These are phyloP conservation scores for Nadsonia starkeyi-henricii DNA, from an alignment of 1,139 yeast genomes.

Conservation along the genomic window DNA sequence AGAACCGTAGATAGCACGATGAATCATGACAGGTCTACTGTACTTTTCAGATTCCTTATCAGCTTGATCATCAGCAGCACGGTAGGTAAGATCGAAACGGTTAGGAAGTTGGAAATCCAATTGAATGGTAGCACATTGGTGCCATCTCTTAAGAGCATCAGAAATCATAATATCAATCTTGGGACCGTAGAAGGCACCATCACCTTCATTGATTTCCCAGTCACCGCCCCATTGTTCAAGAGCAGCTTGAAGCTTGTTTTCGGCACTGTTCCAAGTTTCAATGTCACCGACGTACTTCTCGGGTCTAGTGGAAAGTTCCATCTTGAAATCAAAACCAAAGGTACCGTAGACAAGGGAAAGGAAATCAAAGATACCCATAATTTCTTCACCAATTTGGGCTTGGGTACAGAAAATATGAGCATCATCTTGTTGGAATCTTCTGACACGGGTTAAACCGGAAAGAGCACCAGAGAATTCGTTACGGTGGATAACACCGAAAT, in stretches of 20 bases:
- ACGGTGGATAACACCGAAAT: slow-evolving; percentile 89
- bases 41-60: slow-evolving; percentile 22
- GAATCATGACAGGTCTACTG: slow-evolving; percentile 87
- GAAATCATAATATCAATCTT: slow-evolving; percentile 89
- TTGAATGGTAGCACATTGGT: slow-evolving; percentile 96
- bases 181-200: slow-evolving; percentile 98
- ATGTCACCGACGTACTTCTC: slow-evolving; percentile 79
- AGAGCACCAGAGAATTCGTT: slow-evolving; percentile 90
- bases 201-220: slow-evolving; percentile 91
- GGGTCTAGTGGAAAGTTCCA: slow-evolving; percentile 90
- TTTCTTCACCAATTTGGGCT: slow-evolving; percentile 77
- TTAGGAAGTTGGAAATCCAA: slow-evolving; percentile 93
- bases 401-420: slow-evolving; percentile 92
- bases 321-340: slow-evolving; percentile 77
- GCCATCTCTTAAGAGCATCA: slow-evolving; percentile 87
- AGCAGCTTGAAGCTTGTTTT: slow-evolving; percentile 58
- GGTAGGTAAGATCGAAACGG: slow-evolving; percentile 79
- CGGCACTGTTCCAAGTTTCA: slow-evolving; percentile 84
- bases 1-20: slow-evolving; percentile 94
- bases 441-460: slow-evolving; percentile 83
- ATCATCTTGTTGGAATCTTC: slow-evolving; percentile 98
- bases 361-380: slow-evolving; percentile 65
- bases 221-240: slow-evolving; percentile 63
- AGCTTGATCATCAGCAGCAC: slow-evolving; percentile 22
- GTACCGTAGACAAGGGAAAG: slow-evolving; percentile 66